These are phyloP conservation scores for Eutypa lata DNA, from an alignment of 2,329 filamentous ascomycete genomes.

Conservation along the genomic window DNA sequence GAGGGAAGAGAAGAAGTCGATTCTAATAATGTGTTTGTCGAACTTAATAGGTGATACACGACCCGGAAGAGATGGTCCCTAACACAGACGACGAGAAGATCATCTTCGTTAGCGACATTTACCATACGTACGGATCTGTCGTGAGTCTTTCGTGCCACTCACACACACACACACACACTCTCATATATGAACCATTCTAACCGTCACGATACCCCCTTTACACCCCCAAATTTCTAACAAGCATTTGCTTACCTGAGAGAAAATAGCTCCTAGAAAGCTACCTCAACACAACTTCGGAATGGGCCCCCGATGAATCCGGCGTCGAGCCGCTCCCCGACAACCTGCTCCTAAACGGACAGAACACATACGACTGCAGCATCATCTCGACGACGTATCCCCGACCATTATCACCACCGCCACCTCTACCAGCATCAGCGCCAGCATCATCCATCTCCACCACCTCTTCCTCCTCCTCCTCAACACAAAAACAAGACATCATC, in stretches of 20 bases:
- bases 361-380: slow-evolving; percentile 32
- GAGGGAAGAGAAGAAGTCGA: slow-evolving; percentile 1
- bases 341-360: slow-evolving; percentile 37
- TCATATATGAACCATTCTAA: too few species aligned
- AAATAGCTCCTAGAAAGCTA: slow-evolving; percentile 27
- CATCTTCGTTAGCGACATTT: slow-evolving; percentile 36
- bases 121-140: slow-evolving; percentile 33
- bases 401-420: slow-evolving; percentile 4
- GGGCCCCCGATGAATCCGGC: slow-evolving; percentile 31
- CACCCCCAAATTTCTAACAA: too few species aligned
- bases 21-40: not conserved
- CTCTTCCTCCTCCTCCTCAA: too few species aligned
- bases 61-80: slow-evolving; percentile 29
- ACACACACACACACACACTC: too few species aligned
- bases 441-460: too few species aligned
- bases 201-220: too few species aligned
- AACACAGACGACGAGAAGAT: slow-evolving; percentile 32
- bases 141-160: too few species aligned
- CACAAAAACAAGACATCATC: slow-evolving; percentile 2
- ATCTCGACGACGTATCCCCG: slow-evolving; percentile 25
- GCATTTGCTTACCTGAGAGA: too few species aligned
- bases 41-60: slow-evolving; percentile 33
- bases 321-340: slow-evolving; percentile 40
- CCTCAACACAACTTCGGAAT: slow-evolving; percentile 30
- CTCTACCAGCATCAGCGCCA: too few species aligned